Conservation (phyloP, 305 asterid genomes). For the Fraxinus albicans region DNA sequence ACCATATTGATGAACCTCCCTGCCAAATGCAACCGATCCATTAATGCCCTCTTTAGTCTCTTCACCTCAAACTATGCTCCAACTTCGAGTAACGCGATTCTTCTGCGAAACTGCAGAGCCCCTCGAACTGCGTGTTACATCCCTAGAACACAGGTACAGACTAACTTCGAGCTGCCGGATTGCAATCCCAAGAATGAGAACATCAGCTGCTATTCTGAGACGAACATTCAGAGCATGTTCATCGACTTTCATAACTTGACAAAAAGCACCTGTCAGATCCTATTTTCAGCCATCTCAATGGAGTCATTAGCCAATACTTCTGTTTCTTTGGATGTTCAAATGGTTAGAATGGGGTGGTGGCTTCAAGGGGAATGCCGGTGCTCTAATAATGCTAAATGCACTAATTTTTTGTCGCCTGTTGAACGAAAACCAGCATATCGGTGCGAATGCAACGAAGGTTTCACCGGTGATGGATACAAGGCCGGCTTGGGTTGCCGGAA, state of each 20-base stretch:
- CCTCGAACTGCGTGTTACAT: constrained; percentile 43
- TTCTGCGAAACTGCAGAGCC: constrained; percentile 48
- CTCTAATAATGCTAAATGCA: constrained; percentile 52
- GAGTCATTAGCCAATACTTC: constrained; percentile 36
- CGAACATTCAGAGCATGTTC: constrained; percentile 36
- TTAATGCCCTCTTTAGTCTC: constrained; percentile 40
- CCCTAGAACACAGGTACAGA: constrained; percentile 58
- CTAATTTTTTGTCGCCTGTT: constrained; percentile 23
- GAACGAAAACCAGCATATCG: constrained; percentile 38
- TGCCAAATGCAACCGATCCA: constrained; percentile 59
- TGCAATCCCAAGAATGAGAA: constrained; percentile 40
- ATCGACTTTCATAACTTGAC: constrained; percentile 39
- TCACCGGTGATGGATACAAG: constrained; percentile 65
- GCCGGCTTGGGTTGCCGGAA: constrained; percentile 71
- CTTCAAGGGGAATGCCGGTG: constrained; percentile 57
- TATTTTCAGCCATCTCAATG: constrained; percentile 68
- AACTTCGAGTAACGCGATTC: constrained; percentile 60
- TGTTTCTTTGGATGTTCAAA: constrained; percentile 61
- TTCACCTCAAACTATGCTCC: constrained; percentile 66
- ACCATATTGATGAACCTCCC: constrained; percentile 47
- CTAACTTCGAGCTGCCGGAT: constrained; percentile 58
- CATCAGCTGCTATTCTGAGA: constrained; percentile 66
- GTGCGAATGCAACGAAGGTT: constrained; percentile 65
- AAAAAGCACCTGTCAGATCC: constrained; percentile 33
- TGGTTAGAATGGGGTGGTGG: constrained; percentile 81